A percentile compares a stretch with the other conserved stretches of the same genome.
Conservation (phyloP, 1,139 yeast genomes). For the Taphrina pruni region DNA sequence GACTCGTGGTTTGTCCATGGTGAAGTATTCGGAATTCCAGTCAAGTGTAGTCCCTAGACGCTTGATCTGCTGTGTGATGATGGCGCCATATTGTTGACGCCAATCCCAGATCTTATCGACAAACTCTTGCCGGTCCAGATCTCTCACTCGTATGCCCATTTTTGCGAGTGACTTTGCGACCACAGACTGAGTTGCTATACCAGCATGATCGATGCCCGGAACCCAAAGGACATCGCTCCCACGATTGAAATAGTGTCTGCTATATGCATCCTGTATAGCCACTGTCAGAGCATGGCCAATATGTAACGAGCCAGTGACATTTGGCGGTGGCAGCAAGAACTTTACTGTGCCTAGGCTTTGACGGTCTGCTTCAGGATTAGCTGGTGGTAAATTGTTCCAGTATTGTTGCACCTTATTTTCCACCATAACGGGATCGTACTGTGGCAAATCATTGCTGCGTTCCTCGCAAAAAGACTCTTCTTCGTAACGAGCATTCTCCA, state of each 20-base stretch:
- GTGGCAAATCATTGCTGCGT: background rate
- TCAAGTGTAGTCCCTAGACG: constrained; percentile 43
- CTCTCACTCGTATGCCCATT: constrained; percentile 25
- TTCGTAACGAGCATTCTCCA: constrained; percentile 16
- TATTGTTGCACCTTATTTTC: constrained; percentile 24
- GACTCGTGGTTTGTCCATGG: constrained; percentile 40
- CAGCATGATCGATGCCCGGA: constrained; percentile 45
- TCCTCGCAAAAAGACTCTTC: background rate
- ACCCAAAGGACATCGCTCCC: constrained; percentile 41
- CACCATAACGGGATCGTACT: constrained; percentile 3
- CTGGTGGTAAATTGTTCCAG: constrained; percentile 16
- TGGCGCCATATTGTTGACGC: constrained; percentile 19
- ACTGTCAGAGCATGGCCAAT: constrained; percentile 44
- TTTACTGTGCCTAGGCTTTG: background rate
- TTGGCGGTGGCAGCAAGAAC: constrained; percentile 44
- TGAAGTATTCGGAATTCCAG: constrained; percentile 41
- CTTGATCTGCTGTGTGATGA: constrained; percentile 32
- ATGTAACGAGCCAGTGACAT: constrained; percentile 43
- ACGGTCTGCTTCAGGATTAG: constrained; percentile 1
- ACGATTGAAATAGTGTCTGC: constrained; percentile 32
- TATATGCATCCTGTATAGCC: constrained; percentile 42
- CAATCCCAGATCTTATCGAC: constrained; percentile 33
- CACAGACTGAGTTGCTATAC: constrained; percentile 44
- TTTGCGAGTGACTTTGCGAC: constrained; percentile 39
- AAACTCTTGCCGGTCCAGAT: background rate